Percentiles rank a stretch among this genome's conserved stretches.
phyloP scores from a whole-genome alignment of 352 stramenopile species.

The Aphanomyces stellatus region DNA sequence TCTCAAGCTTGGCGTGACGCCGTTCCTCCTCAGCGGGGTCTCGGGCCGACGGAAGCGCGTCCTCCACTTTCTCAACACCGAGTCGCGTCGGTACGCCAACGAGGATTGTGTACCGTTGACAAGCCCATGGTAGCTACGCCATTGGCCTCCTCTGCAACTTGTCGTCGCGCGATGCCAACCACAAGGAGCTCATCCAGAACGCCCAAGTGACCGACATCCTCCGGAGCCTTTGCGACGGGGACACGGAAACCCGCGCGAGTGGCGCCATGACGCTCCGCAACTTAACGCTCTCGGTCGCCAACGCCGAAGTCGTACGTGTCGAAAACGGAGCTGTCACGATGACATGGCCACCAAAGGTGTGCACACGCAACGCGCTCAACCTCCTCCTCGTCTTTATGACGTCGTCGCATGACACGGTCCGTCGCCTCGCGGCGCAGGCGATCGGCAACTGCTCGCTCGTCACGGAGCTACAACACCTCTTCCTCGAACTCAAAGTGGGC shows the following conservation, averaged over 20 bases:
- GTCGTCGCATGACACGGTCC: slow-evolving; percentile 39
- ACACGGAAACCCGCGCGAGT: slow-evolving; percentile 56
- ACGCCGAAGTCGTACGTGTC: slow-evolving; percentile 54
- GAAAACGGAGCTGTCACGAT: too few species aligned
- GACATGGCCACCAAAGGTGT: slow-evolving; percentile 33
- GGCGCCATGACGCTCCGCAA: slow-evolving; percentile 68
- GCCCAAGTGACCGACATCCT: slow-evolving; percentile 60
- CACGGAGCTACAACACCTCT: slow-evolving; percentile 61
- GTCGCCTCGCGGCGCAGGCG: slow-evolving; percentile 54
- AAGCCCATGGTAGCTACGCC: slow-evolving; percentile 25
- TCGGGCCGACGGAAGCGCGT: slow-evolving; percentile 24
- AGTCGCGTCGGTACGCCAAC: slow-evolving; percentile 8
- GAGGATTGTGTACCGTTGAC: background rate
- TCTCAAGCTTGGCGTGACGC: slow-evolving; percentile 58
- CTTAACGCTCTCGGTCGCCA: slow-evolving; percentile 56
- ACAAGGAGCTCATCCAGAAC: slow-evolving; percentile 65
- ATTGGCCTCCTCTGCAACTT: slow-evolving; percentile 73
- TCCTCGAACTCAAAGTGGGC: slow-evolving; percentile 51
- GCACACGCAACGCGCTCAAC: slow-evolving; percentile 53
- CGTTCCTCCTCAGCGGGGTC: slow-evolving; percentile 51
- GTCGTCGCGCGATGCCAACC: slow-evolving; percentile 62
- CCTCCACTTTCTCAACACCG: slow-evolving; percentile 12
- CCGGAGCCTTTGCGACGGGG: slow-evolving; percentile 55
- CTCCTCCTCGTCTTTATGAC: slow-evolving; percentile 52
- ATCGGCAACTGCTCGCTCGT: slow-evolving; percentile 71